These are phyloP conservation scores for Dothistroma pini DNA, from an alignment of 2,329 filamentous ascomycete species.

Conservation along the genomic window DNA sequence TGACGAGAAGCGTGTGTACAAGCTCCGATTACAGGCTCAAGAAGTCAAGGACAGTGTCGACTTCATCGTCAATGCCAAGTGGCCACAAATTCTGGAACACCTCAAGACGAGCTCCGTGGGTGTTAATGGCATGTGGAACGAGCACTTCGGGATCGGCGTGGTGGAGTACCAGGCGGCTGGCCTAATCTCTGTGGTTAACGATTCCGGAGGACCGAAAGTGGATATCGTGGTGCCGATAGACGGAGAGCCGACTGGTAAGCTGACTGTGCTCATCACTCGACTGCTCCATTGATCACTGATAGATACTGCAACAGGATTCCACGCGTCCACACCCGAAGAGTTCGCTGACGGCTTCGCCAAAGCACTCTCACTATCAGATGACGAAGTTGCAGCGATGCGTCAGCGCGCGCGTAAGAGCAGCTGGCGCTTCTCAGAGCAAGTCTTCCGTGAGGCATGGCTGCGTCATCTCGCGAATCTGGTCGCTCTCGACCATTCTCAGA, in stretches of 20 bases:
- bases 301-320: slow-evolving; percentile 62
- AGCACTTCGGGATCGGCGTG: slow-evolving; percentile 97
- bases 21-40: slow-evolving; percentile 79
- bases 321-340: slow-evolving; percentile 71
- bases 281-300: slow-evolving; percentile 11
- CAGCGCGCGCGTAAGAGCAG: slow-evolving; percentile 72
- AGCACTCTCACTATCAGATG: slow-evolving; percentile 62
- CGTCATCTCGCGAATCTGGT: slow-evolving; percentile 71
- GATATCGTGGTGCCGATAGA: slow-evolving; percentile 86
- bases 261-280: neutral
- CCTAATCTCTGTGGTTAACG: slow-evolving; percentile 85
- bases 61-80: slow-evolving; percentile 86
- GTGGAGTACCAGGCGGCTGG: slow-evolving; percentile 98
- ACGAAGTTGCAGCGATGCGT: slow-evolving; percentile 70
- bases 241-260: slow-evolving; percentile 69
- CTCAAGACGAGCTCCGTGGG: slow-evolving; percentile 74
- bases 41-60: slow-evolving; percentile 78
- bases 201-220: slow-evolving; percentile 86
- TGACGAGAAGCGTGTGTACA: slow-evolving; percentile 80
- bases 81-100: slow-evolving; percentile 80
- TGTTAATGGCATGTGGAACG: slow-evolving; percentile 99
- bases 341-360: slow-evolving; percentile 78
- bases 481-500: slow-evolving; percentile 11
- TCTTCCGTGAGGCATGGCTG: slow-evolving; percentile 78
- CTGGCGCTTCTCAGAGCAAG: slow-evolving; percentile 79